Evolutionary conservation across 2,329 filamentous ascomycete species (phyloP), one percentile per base, ranked within the genome.

Genomic region (Colletotrichum theobromicola): DNA sequence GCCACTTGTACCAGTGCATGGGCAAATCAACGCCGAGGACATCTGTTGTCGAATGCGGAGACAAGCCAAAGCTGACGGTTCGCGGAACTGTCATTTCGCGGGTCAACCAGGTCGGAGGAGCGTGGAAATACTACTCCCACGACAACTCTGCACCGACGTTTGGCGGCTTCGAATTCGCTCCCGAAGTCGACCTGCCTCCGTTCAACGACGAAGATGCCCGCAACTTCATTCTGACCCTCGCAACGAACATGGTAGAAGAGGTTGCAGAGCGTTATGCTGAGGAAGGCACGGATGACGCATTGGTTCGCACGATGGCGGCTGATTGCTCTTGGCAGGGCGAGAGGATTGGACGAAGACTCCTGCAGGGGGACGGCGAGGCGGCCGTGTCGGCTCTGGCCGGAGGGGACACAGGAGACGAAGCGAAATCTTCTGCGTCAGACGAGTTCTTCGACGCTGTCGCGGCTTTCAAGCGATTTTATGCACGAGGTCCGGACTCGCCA

Each of bases 171-270:
- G 34, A 57, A 30, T 34, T 24, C 5, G 70, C 65, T 1, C 58
- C 65, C 1, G 70, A 73, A 6, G 3, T 46, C 4, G 65, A 73
- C 1, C 46, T 69, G 4, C 70, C 70, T 15, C 28, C 58, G 1
- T 73, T 69, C 21, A 69, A 73, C 12, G 70, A 73, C 4, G 70
- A 73, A 12, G 65, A 73, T 18, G 57, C 70, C 4, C 37, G 57
- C 8, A 73, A 69, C 16, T 73, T 69, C 13, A 73, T 73, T 10
- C 8, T 73, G 2, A 30, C 32, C 4, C 42, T 73, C 10, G 58
- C 66, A 7, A 32, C 34, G 1, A 34, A 21, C 12, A 18, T 16
- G 10, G 5, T 60, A 13, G 66, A 46, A 50, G 28, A 24, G 4
- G 12, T 73, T 3, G 30, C 9, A 0, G 26, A 50, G 12, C 15